Conservation (phyloP, 345 rosid genomes). For the Pugionium dolabratum region DNA sequence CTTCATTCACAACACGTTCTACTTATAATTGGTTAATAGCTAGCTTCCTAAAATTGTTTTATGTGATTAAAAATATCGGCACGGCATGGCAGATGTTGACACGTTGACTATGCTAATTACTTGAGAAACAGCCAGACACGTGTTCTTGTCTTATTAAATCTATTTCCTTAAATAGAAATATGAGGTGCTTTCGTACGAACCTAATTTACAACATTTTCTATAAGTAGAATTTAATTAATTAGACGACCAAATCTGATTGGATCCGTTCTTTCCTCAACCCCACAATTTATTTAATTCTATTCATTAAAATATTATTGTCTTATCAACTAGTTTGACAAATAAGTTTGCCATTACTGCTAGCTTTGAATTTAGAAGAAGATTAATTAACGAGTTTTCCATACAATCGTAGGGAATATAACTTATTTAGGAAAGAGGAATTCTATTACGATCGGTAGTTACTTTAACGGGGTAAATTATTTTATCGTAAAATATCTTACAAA, state of each 20-base stretch:
- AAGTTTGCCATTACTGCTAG: constrained; percentile 27
- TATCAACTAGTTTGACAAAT: constrained; percentile 23
- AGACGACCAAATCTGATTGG: constrained; percentile 42
- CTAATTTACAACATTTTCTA: constrained; percentile 39
- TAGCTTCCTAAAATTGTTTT: background rate
- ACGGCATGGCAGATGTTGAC: constrained; percentile 28
- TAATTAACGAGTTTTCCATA: background rate
- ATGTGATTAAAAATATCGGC: constrained; percentile 5
- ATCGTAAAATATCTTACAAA: too few species aligned
- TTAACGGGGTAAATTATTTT: too few species aligned
- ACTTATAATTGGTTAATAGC: too few species aligned
- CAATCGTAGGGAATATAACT: background rate
- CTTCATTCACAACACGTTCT: too few species aligned
- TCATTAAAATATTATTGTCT: constrained; percentile 19
- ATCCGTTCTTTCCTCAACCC: constrained; percentile 32
- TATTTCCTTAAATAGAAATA: constrained; percentile 39
- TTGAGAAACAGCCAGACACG: constrained; percentile 37
- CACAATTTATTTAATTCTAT: constrained; percentile 9
- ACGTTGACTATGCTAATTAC: constrained; percentile 35
- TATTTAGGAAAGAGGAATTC: too few species aligned
- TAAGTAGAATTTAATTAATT: constrained; percentile 34
- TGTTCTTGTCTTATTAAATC: constrained; percentile 40
- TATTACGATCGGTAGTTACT: too few species aligned
- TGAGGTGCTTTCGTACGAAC: constrained; percentile 39
- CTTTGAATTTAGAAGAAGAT: constrained; percentile 31